Conservation (phyloP, 768 basidiomycete species). For the Candolleomyces efflorescens region DNA sequence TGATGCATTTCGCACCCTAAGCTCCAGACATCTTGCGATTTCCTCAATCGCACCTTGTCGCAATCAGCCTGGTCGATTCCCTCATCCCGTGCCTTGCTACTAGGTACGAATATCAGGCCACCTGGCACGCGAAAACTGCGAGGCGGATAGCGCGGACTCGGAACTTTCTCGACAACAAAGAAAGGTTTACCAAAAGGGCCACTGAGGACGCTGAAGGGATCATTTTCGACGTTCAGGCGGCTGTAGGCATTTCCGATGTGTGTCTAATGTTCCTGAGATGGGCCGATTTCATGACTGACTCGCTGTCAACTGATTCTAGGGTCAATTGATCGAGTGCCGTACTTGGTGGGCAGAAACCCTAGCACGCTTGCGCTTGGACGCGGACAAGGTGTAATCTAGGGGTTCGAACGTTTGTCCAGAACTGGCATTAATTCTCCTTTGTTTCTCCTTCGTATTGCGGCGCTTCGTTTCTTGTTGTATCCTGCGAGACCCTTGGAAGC, state of each 20-base stretch:
- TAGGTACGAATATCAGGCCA: slow-evolving; percentile 30
- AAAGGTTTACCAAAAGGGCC: slow-evolving; percentile 17
- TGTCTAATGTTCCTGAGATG: slow-evolving; percentile 8
- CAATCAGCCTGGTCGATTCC: slow-evolving; percentile 45
- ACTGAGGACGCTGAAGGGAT: slow-evolving; percentile 32
- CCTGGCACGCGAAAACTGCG: slow-evolving; percentile 19
- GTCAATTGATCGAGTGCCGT: slow-evolving; percentile 6
- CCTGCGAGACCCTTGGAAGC: no score
- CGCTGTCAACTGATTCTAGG: background rate
- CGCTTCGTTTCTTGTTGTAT: no score
- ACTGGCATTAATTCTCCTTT: background rate
- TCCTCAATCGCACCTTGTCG: slow-evolving; percentile 51
- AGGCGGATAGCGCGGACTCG: background rate
- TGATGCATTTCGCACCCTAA: slow-evolving; percentile 15
- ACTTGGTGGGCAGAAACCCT: slow-evolving; percentile 6
- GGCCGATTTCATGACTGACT: background rate
- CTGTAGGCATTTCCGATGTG: slow-evolving; percentile 34
- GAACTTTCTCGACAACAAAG: slow-evolving; percentile 2
- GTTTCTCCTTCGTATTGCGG: no score
- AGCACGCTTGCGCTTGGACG: background rate
- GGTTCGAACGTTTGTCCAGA: background rate
- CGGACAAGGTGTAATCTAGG: background rate
- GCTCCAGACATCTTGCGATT: slow-evolving; percentile 52
- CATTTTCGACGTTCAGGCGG: slow-evolving; percentile 31
- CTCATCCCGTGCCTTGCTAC: slow-evolving; percentile 33